Conservation (phyloP, 257 asterid species). For the Solanum habrochaites region DNA sequence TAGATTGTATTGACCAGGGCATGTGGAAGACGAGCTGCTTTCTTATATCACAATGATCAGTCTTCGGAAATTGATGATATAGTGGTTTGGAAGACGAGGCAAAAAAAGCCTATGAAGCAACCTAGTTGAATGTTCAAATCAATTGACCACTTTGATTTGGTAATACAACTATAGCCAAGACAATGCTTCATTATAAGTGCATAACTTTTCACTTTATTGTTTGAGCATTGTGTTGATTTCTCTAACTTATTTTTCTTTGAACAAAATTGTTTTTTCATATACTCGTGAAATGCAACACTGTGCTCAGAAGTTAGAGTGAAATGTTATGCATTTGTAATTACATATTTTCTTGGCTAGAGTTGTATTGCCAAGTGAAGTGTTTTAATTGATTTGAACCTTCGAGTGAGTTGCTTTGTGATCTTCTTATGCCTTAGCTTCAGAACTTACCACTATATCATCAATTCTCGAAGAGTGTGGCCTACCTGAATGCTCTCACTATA, state of each 20-base stretch:
- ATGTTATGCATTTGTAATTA: background rate
- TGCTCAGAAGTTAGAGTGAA: background rate
- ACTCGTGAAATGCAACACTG: background rate
- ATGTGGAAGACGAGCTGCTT: background rate
- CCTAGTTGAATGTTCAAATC: background rate
- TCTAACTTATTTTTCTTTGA: background rate
- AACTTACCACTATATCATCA: background rate
- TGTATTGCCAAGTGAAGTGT: background rate
- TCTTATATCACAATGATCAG: background rate
- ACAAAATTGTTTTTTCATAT: background rate
- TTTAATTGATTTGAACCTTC: background rate
- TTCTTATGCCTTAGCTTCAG: background rate
- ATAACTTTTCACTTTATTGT: background rate
- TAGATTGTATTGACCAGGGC: background rate
- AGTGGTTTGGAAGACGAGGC: background rate
- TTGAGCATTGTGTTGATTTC: background rate
- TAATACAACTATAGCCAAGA: background rate
- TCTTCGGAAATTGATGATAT: background rate
- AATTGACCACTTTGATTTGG: background rate
- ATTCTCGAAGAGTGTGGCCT: background rate
- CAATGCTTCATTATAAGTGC: background rate
- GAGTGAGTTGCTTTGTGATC: background rate
- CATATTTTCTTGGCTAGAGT: constrained; percentile 1
- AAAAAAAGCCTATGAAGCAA: background rate
- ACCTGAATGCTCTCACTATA: background rate